Evolutionary conservation across 2,329 filamentous ascomycete genomes (phyloP).

Genomic region (Apiospora pterosperma): DNA sequence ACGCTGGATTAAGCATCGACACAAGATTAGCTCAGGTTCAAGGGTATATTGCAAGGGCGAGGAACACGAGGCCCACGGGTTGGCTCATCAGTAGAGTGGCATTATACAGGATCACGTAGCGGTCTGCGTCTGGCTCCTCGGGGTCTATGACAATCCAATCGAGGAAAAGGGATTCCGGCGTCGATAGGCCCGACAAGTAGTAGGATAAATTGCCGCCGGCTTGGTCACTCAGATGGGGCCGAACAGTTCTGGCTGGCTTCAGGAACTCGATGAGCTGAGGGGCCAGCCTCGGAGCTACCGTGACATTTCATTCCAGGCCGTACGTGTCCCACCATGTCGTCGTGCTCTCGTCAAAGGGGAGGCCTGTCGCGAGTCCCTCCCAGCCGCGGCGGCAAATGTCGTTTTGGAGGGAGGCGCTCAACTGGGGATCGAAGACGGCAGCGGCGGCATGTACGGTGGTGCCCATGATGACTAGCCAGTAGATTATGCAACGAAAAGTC

Average conservation of each 20-base stretch:
- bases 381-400: not conserved
- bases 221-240: not conserved
- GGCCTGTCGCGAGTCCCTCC: not conserved
- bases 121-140: not conserved
- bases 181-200: not conserved
- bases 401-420: not conserved
- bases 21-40: not conserved
- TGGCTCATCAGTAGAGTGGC: not conserved
- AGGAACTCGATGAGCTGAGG: slow-evolving; percentile 1
- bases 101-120: not conserved
- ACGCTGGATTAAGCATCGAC: not conserved
- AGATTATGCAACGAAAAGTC: not conserved
- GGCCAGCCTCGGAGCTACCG: not conserved
- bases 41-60: not conserved
- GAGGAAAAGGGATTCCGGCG: not conserved
- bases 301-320: not conserved
- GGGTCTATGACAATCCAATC: not conserved
- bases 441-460: not conserved
- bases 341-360: not conserved
- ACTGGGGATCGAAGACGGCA: slow-evolving; percentile 2
- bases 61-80: not conserved
- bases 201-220: not conserved
- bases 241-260: not conserved
- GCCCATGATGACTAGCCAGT: not conserved
- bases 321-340: not conserved